Conservation (phyloP, 345 rosid genomes). For the Ceriops decandra region DNA sequence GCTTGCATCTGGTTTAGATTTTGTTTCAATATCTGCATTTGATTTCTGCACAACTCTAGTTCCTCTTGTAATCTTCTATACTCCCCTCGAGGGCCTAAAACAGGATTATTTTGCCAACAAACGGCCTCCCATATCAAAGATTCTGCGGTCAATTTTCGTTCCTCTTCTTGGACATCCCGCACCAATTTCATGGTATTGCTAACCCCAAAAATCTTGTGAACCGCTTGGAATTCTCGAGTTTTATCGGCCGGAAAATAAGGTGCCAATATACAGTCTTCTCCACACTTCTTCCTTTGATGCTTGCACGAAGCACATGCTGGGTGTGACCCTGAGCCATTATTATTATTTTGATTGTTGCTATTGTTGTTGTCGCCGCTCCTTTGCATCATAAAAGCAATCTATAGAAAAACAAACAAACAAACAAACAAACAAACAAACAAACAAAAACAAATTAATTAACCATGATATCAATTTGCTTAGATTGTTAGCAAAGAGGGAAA, state of each 20-base stretch:
- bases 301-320: conserved; percentile 68
- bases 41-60: conserved; percentile 41
- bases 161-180: conserved; percentile 36
- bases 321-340: conserved; percentile 19
- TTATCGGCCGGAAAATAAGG: conserved; percentile 47
- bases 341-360: not conserved
- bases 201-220: conserved; percentile 52
- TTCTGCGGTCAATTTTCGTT: conserved; percentile 44
- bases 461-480: not conserved
- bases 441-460: not conserved
- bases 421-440: not conserved
- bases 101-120: conserved; percentile 60
- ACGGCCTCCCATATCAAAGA: conserved; percentile 81
- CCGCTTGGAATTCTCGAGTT: conserved; percentile 44
- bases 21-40: conserved; percentile 5
- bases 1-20: conserved; percentile 10
- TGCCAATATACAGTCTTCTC: conserved; percentile 41
- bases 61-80: conserved; percentile 49
- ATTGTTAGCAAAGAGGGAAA: not conserved
- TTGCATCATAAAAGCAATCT: conserved; percentile 24
- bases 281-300: conserved; percentile 57
- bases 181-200: conserved; percentile 57
- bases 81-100: conserved; percentile 61
- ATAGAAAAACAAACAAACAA: not conserved
- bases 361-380: not conserved